Evolutionary conservation across 495 filamentous ascomycete genomes (phyloP), one percentile per base, ranked within the genome.

Genomic region (Lophium mytilinum): DNA sequence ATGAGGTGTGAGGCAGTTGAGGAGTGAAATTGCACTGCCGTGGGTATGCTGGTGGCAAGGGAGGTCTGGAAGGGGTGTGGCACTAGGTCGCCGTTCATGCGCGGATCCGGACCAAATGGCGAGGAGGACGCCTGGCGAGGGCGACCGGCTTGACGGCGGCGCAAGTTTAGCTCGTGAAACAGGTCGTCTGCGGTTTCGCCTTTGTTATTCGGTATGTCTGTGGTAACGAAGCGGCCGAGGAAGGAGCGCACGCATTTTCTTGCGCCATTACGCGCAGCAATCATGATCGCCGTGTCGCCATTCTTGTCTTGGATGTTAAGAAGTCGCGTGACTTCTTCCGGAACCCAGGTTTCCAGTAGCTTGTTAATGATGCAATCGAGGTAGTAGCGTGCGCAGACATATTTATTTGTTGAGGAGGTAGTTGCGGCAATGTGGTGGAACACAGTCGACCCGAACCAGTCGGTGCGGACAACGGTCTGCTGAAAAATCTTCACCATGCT

Each of bases 381-480:
- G 68, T 98, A 98, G 66, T 97, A 96, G 14, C 87, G 81, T 17
- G 89, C 88, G 61, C 84, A 90, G 24, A 86, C 83, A 66, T 86
- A 85, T 67, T 90, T 95, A 40, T 82, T 83, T 36, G 85, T 83
- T 55, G 82, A 86, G 50, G 79, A 79, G 36, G 90, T 95, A 52
- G 89, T 89, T 58, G 85, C 85, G 7, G 89, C 85, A 37, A 93
- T 89, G 63, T 97, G 93, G 63, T 98, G 93, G 61, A 98, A 89
- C 49, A 94, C 84, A 0, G 90, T 96, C 55, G 82, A 84, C 8
- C 86, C 83, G 53, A 82, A 84, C 72, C 81, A 80, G 62, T 98
- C 93, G 11, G 81, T 75, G 46, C 79, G 79, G 18, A 82, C 82
- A 37, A 96, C 78, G 5, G 90, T 95, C 37, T 81, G 78, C 50